Evolutionary conservation across 1,284 basidiomycete species (phyloP), one percentile per base, ranked within the genome.

Genomic region (Porogramme epimiltina): DNA sequence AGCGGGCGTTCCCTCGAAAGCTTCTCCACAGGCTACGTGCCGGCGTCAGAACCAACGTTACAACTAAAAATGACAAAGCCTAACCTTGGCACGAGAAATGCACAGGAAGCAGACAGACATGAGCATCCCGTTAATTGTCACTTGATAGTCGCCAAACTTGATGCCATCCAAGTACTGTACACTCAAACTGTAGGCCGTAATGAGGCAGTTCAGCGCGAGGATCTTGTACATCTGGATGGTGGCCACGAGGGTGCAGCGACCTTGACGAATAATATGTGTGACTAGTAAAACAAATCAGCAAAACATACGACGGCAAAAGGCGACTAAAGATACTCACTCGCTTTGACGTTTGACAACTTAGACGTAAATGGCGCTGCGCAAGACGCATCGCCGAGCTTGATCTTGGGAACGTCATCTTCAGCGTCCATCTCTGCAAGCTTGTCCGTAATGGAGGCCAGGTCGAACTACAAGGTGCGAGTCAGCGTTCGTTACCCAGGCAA

Each of bases 181-280:
- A 62, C 91, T 94, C 56, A 98, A 76, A 70, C 91, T 94, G 74
- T 95, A 98, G 26, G 95, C 95, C 3, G 94, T 96, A 69, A 98
- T 98, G 37, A 98, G 77, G 68, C 95, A 97, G 70, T 98, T 98
- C 55, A 97, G 76, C 2, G 95, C 95, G 34, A 98, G 78, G 61
- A 98, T 98, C 78, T 97, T 97, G 85, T 97, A 98, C 95, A 98
- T 98, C 73, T 98, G 95, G 52, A 95, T 91, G 1, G 95, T 98
- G 1, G 95, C 95, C 39, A 98, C 95, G 15, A 98, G 84, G 0
- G 95, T 98, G 75, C 95, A 97, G 41, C 95, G 89, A 20, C 95
- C 95, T 74, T 98, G 95, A 40, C 95, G 87, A 62, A 98, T 96
- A 68, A 98, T 97, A 68, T 95, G 93, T 24, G 91, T 89, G 64